phyloP scores from a whole-genome alignment of 2,329 filamentous ascomycete genomes.

The Talaromyces islandicus region DNA sequence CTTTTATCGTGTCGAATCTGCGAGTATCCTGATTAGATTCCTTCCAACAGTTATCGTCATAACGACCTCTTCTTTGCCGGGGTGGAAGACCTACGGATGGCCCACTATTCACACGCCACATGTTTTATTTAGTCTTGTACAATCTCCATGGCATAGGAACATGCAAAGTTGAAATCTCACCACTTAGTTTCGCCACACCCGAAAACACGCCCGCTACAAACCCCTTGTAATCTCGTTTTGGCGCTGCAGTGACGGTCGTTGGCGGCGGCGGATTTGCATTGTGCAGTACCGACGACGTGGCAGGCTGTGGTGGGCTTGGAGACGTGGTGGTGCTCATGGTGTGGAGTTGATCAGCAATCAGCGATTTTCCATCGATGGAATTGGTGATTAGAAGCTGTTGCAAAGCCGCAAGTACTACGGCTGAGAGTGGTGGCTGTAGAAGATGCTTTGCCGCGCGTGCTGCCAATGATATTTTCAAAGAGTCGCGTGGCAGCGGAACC shows the following conservation, averaged over 20 bases:
- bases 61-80: neutral
- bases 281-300: conserved; percentile 3
- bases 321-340: conserved; percentile 4
- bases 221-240: conserved; percentile 69
- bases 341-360: neutral
- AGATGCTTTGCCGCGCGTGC: neutral
- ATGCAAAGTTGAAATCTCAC: conserved; percentile 43
- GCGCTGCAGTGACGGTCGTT: neutral
- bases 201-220: conserved; percentile 97
- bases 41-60: neutral
- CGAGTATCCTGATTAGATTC: neutral
- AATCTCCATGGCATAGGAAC: neutral
- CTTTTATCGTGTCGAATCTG: conserved; percentile 93
- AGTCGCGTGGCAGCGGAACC: neutral
- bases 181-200: conserved; percentile 81
- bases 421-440: neutral
- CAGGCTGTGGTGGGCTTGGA: conserved; percentile 3
- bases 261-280: neutral
- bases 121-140: neutral
- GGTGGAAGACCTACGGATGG: conserved; percentile 46
- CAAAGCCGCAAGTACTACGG: neutral
- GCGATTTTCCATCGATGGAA: conserved; percentile 1
- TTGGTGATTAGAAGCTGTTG: neutral
- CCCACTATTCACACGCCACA: conserved; percentile 39
- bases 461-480: neutral